phyloP scores from a whole-genome alignment of 768 basidiomycete species.

The Tremella fuciformis region DNA sequence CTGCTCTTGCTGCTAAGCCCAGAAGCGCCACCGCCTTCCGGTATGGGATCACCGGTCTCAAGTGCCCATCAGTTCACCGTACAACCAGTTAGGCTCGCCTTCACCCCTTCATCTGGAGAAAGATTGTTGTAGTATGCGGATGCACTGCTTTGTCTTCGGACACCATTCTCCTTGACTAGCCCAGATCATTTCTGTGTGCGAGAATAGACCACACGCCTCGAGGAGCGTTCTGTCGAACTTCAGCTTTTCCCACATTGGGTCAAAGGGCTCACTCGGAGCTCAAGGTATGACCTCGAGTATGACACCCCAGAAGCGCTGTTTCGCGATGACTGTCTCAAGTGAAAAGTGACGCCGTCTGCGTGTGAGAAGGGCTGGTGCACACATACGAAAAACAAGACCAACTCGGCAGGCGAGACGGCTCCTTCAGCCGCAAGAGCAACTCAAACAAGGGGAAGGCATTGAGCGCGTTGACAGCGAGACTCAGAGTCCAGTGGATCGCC shows the following conservation, averaged over 20 bases:
- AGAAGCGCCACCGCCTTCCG: not conserved
- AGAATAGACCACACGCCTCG: no score
- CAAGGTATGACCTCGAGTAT: not conserved
- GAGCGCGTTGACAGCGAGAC: constrained; percentile 70
- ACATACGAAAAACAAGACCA: constrained; percentile 7
- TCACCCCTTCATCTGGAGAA: no score
- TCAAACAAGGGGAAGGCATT: constrained; percentile 92
- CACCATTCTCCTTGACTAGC: no score
- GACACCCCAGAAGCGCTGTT: no score
- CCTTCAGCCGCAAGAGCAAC: constrained; percentile 76
- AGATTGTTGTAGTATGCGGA: no score
- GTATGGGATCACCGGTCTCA: no score
- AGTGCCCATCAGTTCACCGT: no score
- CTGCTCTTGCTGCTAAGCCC: constrained; percentile 2
- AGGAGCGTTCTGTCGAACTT: not conserved
- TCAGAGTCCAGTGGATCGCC: constrained; percentile 62
- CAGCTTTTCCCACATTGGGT: not conserved
- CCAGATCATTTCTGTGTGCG: no score
- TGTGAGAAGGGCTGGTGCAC: no score
- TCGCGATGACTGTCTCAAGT: not conserved
- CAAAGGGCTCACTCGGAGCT: not conserved
- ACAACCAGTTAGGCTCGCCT: no score
- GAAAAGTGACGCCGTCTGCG: not conserved
- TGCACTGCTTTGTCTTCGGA: no score
- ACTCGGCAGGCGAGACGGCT: constrained; percentile 80